Base-by-base conservation (phyloP, 495 filamentous ascomycete species). In the Aspergillus sparsus region DNA sequence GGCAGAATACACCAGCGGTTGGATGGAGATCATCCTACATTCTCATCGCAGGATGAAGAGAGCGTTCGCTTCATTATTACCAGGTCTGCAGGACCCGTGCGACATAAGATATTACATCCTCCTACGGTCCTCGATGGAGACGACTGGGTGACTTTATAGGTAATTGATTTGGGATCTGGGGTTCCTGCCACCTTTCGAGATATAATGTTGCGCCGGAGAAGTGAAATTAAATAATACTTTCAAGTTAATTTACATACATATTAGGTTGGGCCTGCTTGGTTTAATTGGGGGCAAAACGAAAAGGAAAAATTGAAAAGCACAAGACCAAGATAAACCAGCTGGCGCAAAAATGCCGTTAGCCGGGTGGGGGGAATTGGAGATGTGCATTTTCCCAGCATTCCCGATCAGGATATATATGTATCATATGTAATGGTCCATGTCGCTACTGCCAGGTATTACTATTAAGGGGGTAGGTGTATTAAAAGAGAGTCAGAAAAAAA, bases 331-430 rank as follows among this genome's bases (percentile, higher is more conserved):
- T 32, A 39, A 56, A 52, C 37, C 53, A 61, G 57, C 46, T 65
- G 66, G 66, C 57, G 54, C 66, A 62, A 54, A 33, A 53, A 59
- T 63, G 66, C 62, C 62, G 62, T 63, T 65, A 58, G 62, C 60
- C 61, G 60, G 49, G 61, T 58, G 53, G 61, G 61, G 61, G 53
- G 53, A 53, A 46, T 47, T 62, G 47, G 52, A 59, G 44, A 63
- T 55, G 55, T 52, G 61, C 61, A 57, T 55, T 53, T 59, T 50
- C 42, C 18, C 62, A 60, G 46, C 42, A 34, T 53, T 51, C 56
- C 56, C 42, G 58, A 60, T 49, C 50, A 51, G 50, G 51, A 52
- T 49, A 54, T 60, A 53, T 54, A 53, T 60, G 51, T 54, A 53
- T 47, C 61, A 63, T 44, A 55, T 54, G 52, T 60, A 60, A 59